Evolutionary conservation across 176 grass and related monocot species (phyloP).

Genomic region (Cymbopogon citratus): DNA sequence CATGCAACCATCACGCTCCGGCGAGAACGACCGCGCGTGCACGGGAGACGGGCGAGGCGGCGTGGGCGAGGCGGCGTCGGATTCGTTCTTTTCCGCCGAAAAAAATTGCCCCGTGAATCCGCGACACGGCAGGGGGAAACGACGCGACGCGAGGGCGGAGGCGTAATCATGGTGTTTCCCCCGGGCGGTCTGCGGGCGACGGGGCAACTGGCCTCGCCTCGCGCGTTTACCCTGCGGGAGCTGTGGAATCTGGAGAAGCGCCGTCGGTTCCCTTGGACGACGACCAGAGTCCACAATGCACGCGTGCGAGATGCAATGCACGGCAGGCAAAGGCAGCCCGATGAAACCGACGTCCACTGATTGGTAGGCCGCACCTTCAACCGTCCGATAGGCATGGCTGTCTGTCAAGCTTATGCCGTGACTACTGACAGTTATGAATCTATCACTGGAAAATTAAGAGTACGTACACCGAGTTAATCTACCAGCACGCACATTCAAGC

Average conservation of each 20-base stretch:
- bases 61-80: neutral
- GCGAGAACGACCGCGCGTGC: slow-evolving; percentile 22
- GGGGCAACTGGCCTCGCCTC: neutral
- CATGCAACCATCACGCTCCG: neutral
- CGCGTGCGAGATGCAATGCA: neutral
- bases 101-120: slow-evolving; percentile 20
- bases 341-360: slow-evolving; percentile 17
- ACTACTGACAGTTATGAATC: neutral
- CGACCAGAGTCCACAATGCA: neutral
- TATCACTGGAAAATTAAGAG: neutral
- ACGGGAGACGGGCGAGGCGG: neutral
- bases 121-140: slow-evolving; percentile 15
- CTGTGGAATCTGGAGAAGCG: neutral
- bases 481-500: neutral
- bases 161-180: slow-evolving; percentile 3
- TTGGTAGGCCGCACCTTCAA: neutral
- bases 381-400: neutral
- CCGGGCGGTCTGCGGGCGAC: neutral
- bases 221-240: neutral
- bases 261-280: neutral
- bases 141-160: neutral
- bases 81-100: neutral
- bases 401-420: neutral
- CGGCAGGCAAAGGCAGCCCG: neutral
- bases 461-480: too few relatives aligned